A percentile compares a stretch with the other conserved stretches of the same genome.
These are phyloP conservation scores for Pseudodiploospora longispora DNA, from an alignment of 2,329 filamentous ascomycete genomes.

Conservation along the genomic window DNA sequence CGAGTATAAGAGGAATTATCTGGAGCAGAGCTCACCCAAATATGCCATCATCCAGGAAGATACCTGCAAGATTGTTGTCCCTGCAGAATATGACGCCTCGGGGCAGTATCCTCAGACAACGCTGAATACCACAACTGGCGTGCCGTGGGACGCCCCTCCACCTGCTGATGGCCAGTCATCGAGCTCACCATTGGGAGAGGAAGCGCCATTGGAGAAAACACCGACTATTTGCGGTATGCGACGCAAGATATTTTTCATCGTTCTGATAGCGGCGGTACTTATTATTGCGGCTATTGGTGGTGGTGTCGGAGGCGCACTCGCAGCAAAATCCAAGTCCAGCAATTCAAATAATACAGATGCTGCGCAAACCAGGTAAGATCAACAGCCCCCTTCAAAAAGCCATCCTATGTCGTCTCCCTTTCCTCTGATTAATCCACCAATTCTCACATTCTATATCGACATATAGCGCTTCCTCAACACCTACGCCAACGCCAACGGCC, in stretches of 20 bases:
- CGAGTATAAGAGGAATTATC: slow-evolving; percentile 7
- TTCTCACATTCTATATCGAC: not conserved
- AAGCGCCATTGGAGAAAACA: not conserved
- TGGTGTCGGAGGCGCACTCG: slow-evolving; percentile 11
- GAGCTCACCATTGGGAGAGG: not conserved
- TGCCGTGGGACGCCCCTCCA: not conserved
- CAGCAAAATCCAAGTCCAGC: slow-evolving; percentile 5
- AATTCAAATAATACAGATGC: not conserved
- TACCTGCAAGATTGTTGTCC: slow-evolving; percentile 5
- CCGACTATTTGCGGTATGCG: slow-evolving; percentile 8
- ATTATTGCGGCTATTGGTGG: slow-evolving; percentile 12
- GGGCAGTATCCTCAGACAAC: not conserved
- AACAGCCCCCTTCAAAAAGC: not conserved
- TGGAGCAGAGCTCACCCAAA: slow-evolving; percentile 2
- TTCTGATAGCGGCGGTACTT: slow-evolving; percentile 7
- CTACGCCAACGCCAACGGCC: not conserved
- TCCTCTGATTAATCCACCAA: not conserved
- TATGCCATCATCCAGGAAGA: slow-evolving; percentile 1
- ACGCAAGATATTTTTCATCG: slow-evolving; percentile 10
- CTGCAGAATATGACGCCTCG: not conserved
- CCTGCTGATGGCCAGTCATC: not conserved
- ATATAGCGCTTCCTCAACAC: not conserved
- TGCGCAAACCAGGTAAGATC: slow-evolving; percentile 2
- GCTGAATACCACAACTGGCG: not conserved
- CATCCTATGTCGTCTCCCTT: not conserved